A percentile compares a stretch with the other conserved stretches of the same genome.
Conservation (phyloP, 2,329 filamentous ascomycete genomes). For the Chalaropsis thielavioides region DNA sequence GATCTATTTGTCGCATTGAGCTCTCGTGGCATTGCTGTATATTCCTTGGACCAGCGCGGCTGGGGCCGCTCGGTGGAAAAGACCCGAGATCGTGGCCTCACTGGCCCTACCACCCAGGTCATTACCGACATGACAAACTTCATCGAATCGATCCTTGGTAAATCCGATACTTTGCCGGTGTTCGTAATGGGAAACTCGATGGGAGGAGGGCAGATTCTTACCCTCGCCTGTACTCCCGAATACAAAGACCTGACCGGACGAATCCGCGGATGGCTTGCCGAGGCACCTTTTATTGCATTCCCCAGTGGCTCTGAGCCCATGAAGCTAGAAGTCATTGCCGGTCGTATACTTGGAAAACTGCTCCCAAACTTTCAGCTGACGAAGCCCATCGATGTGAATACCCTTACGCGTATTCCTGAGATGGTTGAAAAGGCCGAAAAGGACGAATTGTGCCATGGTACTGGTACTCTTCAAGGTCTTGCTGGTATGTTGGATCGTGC, state of each 20-base stretch:
- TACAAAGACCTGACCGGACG: constrained; percentile 41
- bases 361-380: constrained; percentile 53
- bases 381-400: constrained; percentile 47
- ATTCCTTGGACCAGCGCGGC: constrained; percentile 72
- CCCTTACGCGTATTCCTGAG: constrained; percentile 52
- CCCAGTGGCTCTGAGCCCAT: constrained; percentile 50
- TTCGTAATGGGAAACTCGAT: constrained; percentile 87
- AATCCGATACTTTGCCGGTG: constrained; percentile 45
- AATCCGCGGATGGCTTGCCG: constrained; percentile 60
- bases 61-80: constrained; percentile 63
- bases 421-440: constrained; percentile 45
- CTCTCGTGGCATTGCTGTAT: constrained; percentile 56
- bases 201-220: constrained; percentile 68
- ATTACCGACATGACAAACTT: constrained; percentile 68
- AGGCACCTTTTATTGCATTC: constrained; percentile 67
- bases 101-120: constrained; percentile 59
- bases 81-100: constrained; percentile 50
- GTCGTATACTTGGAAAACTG: constrained; percentile 51
- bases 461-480: constrained; percentile 70
- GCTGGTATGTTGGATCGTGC: constrained; percentile 65
- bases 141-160: constrained; percentile 34
- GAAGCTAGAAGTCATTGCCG: constrained; percentile 46
- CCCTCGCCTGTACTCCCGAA: constrained; percentile 36
- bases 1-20: constrained; percentile 59
- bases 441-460: constrained; percentile 66